These are phyloP conservation scores for Calonectria multiphialidica DNA, from an alignment of 2,329 filamentous ascomycete species.

Conservation along the genomic window DNA sequence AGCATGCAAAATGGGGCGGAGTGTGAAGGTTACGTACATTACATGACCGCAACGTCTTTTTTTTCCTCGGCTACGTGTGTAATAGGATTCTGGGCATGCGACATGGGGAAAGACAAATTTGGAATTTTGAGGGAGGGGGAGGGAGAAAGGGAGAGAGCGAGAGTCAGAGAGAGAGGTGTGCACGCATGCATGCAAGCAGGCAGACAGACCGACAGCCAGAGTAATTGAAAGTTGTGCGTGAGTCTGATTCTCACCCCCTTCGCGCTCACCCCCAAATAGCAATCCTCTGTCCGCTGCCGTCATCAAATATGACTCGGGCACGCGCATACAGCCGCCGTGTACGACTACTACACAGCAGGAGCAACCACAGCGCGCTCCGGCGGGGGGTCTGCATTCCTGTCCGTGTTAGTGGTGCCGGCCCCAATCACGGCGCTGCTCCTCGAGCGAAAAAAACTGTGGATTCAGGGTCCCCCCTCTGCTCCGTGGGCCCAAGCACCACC, in stretches of 20 bases:
- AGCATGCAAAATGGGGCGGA: constrained; percentile 31
- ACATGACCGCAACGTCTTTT: constrained; percentile 10
- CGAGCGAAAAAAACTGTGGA: constrained; percentile 35
- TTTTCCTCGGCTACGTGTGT: not conserved
- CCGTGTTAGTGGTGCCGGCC: constrained; percentile 14
- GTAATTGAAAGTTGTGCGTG: not conserved
- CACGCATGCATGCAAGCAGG: not conserved
- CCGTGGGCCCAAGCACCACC: constrained; percentile 34
- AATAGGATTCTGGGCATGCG: not conserved
- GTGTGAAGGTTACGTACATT: constrained; percentile 20
- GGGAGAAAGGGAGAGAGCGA: not conserved
- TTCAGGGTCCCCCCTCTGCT: constrained; percentile 40
- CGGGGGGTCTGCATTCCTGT: constrained; percentile 27
- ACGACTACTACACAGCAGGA: not conserved
- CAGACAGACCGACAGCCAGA: too few species aligned
- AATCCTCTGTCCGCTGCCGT: not conserved
- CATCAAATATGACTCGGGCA: constrained; percentile 6
- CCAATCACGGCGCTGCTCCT: constrained; percentile 23
- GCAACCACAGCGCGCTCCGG: not conserved
- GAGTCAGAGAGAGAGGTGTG: not conserved
- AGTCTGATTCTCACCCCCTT: not conserved
- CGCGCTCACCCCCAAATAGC: not conserved
- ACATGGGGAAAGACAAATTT: constrained; percentile 3
- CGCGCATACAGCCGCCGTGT: not conserved
- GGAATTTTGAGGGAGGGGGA: not conserved